Evolutionary conservation across 768 basidiomycete genomes (phyloP).

Genomic region (Mycena latifolia): DNA sequence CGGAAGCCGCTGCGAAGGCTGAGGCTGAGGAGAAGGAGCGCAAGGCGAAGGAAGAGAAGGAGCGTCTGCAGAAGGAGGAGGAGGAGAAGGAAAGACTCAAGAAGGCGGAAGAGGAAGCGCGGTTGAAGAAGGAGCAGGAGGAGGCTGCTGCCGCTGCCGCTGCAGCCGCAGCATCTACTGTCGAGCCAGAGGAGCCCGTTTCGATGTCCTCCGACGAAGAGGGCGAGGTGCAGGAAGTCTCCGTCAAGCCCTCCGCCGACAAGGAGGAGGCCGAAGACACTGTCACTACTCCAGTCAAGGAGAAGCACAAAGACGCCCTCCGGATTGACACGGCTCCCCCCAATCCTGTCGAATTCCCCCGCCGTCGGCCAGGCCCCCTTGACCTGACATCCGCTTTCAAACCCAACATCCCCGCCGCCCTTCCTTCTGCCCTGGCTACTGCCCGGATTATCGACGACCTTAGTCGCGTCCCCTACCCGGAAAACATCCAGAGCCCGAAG

Average conservation of each 20-base stretch:
- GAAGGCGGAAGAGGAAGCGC: slow-evolving; percentile 48
- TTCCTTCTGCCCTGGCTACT: slow-evolving; percentile 79
- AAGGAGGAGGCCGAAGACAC: slow-evolving; percentile 53
- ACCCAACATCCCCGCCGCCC: slow-evolving; percentile 55
- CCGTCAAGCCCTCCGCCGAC: slow-evolving; percentile 49
- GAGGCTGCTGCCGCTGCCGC: slow-evolving; percentile 29
- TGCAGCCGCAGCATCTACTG: slow-evolving; percentile 14
- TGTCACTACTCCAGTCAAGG: slow-evolving; percentile 45
- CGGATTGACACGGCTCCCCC: slow-evolving; percentile 74
- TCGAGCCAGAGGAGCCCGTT: slow-evolving; percentile 39
- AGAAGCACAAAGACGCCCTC: slow-evolving; percentile 64
- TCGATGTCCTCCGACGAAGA: slow-evolving; percentile 43
- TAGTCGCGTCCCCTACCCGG: slow-evolving; percentile 81
- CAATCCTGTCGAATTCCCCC: slow-evolving; percentile 52
- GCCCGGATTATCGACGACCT: slow-evolving; percentile 92
- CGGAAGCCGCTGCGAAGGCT: slow-evolving; percentile 58
- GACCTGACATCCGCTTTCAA: slow-evolving; percentile 71
- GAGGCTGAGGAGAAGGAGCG: slow-evolving; percentile 57
- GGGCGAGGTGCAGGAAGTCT: slow-evolving; percentile 53
- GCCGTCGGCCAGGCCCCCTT: slow-evolving; percentile 78
- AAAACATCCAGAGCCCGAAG: slow-evolving; percentile 84
- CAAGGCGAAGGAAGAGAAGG: slow-evolving; percentile 48
- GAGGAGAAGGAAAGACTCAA: slow-evolving; percentile 43
- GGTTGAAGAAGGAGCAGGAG: slow-evolving; percentile 48
- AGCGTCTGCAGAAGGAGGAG: slow-evolving; percentile 45